These are phyloP conservation scores for Beta corolliflora DNA, from an alignment of 179 eudicot genomes.

Conservation along the genomic window DNA sequence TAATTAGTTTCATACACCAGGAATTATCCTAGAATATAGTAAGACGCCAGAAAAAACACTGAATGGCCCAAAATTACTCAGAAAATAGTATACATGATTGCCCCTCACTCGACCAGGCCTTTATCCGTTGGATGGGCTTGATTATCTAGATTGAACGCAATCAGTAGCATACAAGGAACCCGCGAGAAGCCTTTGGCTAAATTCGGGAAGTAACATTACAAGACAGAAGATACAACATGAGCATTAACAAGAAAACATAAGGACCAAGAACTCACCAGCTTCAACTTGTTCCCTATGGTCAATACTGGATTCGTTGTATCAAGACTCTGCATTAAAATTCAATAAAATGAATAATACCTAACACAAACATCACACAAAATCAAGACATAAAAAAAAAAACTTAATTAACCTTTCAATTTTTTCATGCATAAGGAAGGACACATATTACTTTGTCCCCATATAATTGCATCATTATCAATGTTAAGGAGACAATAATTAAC, in stretches of 20 bases:
- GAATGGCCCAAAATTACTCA: neutral
- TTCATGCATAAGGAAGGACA: too few relatives aligned
- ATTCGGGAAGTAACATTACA: neutral
- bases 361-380: neutral
- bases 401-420: neutral
- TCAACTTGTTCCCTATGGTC: constrained; percentile 61
- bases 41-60: neutral
- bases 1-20: neutral
- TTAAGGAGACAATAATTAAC: neutral
- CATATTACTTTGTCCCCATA: neutral
- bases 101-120: neutral
- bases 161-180: neutral
- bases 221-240: neutral
- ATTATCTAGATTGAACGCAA: neutral
- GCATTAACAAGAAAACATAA: neutral
- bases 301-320: constrained; percentile 74
- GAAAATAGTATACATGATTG: neutral
- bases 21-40: neutral
- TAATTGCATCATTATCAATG: neutral
- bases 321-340: constrained; percentile 60
- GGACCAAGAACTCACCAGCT: constrained; percentile 54
- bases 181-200: neutral
- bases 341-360: neutral
- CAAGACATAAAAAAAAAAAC: neutral
- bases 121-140: neutral